A percentile compares a stretch with the other conserved stretches of the same genome.
These are phyloP conservation scores for Calonectria hawksworthii DNA, from an alignment of 2,329 filamentous ascomycete species.

Conservation along the genomic window DNA sequence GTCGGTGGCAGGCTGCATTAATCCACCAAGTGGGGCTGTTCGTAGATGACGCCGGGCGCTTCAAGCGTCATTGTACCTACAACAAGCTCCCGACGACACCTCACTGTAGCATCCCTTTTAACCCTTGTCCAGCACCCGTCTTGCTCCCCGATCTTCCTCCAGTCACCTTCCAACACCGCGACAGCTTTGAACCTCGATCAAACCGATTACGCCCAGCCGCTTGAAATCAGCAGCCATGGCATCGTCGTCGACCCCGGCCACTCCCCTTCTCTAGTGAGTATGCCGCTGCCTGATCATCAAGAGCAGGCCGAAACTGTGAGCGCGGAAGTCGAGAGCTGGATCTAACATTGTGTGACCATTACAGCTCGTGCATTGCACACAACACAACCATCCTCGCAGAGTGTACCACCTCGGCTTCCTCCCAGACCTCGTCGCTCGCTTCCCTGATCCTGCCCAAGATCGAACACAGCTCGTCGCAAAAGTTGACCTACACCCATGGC, in stretches of 20 bases:
- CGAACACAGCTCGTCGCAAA: slow-evolving; percentile 82
- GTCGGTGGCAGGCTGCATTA: not conserved
- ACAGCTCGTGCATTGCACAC: slow-evolving; percentile 92
- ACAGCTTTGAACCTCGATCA: not conserved
- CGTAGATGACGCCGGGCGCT: slow-evolving; percentile 39
- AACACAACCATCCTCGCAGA: slow-evolving; percentile 93
- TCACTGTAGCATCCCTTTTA: not conserved
- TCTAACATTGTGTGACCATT: not conserved
- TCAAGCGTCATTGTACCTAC: slow-evolving; percentile 42
- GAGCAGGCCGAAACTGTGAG: not conserved
- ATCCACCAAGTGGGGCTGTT: slow-evolving; percentile 34
- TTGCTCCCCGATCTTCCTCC: not conserved
- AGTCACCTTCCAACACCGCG: slow-evolving; percentile 1
- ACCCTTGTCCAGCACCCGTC: not conserved
- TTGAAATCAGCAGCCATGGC: slow-evolving; percentile 65
- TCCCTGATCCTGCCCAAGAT: slow-evolving; percentile 97
- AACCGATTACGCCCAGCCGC: not conserved
- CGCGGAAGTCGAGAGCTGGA: not conserved
- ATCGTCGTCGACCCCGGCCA: slow-evolving; percentile 77
- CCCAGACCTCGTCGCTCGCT: slow-evolving; percentile 87
- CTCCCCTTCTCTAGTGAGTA: slow-evolving; percentile 80
- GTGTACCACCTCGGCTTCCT: slow-evolving; percentile 88
- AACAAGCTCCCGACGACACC: slow-evolving; percentile 21
- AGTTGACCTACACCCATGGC: slow-evolving; percentile 95
- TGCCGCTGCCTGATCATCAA: not conserved